These are phyloP conservation scores for Botrytis cinerea DNA, from an alignment of 2,329 filamentous ascomycete species.

Conservation along the genomic window DNA sequence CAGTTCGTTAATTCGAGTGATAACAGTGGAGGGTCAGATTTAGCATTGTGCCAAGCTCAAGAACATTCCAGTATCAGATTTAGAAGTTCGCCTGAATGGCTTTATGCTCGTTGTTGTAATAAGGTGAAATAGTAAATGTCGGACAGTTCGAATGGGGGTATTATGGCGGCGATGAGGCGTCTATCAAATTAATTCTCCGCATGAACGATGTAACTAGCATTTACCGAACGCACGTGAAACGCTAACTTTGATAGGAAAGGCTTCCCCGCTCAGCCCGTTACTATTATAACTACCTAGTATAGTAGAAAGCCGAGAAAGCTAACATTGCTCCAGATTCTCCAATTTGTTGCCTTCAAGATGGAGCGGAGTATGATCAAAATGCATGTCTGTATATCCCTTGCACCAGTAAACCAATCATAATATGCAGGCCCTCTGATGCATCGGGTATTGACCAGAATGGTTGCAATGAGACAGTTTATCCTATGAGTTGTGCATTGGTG, in stretches of 20 bases:
- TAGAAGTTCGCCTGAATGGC: not conserved
- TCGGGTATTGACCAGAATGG: not conserved
- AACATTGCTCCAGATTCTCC: not conserved
- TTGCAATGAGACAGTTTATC: constrained; percentile 15
- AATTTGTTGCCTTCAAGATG: not conserved
- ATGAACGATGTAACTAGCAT: constrained; percentile 3
- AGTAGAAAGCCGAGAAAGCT: not conserved
- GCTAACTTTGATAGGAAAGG: constrained; percentile 1
- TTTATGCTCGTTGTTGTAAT: not conserved
- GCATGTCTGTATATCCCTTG: constrained; percentile 6
- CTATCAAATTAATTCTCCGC: not conserved
- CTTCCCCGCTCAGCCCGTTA: not conserved
- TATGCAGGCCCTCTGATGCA: not conserved
- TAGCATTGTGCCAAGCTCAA: not conserved
- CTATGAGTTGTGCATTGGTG: not conserved
- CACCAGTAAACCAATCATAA: constrained; percentile 11
- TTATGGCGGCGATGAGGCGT: constrained; percentile 11
- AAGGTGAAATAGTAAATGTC: not conserved
- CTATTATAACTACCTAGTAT: not conserved
- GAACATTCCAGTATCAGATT: not conserved
- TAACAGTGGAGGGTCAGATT: not conserved
- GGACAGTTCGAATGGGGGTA: not conserved
- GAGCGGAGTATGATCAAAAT: not conserved
- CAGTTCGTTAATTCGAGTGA: not conserved
- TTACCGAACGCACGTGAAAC: constrained; percentile 4